phyloP scores from a whole-genome alignment of 176 grass and related monocot species.

The bread wheat (Triticum aestivum) region DNA sequence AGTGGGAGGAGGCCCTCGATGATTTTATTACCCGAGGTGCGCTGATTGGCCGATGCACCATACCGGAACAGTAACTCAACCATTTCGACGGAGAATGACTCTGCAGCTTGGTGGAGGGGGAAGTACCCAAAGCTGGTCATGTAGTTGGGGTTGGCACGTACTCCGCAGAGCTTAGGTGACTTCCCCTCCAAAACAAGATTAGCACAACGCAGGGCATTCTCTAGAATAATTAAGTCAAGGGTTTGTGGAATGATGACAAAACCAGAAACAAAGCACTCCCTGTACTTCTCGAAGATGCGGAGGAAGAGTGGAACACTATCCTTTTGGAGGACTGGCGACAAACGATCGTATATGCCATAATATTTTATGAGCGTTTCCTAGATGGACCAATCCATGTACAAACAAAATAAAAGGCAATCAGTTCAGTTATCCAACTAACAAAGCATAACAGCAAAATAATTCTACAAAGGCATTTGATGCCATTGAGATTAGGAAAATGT shows the following conservation, averaged over 20 bases:
- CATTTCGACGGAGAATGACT: constrained; percentile 26
- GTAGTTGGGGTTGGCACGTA: constrained; percentile 5
- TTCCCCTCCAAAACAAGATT: constrained; percentile 22
- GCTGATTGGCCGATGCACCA: constrained; percentile 14
- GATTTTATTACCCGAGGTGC: not conserved
- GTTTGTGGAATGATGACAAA: constrained; percentile 22
- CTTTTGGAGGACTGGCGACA: not conserved
- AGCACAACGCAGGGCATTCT: constrained; percentile 29
- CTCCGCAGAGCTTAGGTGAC: not conserved
- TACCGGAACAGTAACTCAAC: constrained; percentile 4
- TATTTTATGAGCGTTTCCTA: not conserved
- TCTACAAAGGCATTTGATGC: not conserved
- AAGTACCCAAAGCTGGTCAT: constrained; percentile 18
- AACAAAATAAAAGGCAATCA: not conserved
- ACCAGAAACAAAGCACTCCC: not conserved
- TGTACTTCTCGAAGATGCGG: not conserved
- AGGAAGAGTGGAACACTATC: not conserved
- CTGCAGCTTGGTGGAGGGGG: constrained; percentile 26
- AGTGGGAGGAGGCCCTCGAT: constrained; percentile 30
- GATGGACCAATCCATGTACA: not conserved
- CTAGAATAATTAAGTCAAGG: not conserved
- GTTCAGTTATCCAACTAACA: not conserved
- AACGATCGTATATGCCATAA: not conserved
- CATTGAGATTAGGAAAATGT: not conserved
- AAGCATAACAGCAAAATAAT: too few species aligned